Evolutionary conservation across 768 basidiomycete species (phyloP).

Genomic region (Calocybe cyanea): DNA sequence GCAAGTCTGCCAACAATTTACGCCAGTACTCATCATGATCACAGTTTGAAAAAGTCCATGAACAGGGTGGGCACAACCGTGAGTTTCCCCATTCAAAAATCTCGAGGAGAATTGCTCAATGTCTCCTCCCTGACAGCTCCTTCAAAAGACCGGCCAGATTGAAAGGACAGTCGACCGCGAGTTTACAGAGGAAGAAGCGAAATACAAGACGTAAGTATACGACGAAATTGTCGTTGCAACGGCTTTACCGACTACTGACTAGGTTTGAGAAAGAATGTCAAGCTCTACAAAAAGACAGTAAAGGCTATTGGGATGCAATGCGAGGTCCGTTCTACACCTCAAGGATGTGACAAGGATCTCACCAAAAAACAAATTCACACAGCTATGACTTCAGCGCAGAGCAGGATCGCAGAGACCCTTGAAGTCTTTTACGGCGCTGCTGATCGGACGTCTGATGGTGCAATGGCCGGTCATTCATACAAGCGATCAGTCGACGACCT

Average conservation of each 20-base stretch:
- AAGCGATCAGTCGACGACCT: slow-evolving; percentile 93
- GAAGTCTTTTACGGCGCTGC: slow-evolving; percentile 88
- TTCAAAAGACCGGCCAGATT: slow-evolving; percentile 98
- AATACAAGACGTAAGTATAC: slow-evolving; percentile 75
- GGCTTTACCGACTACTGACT: slow-evolving; percentile 7
- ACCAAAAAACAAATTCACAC: neutral
- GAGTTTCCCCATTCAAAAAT: slow-evolving; percentile 23
- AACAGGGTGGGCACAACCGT: slow-evolving; percentile 91
- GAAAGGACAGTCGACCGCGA: slow-evolving; percentile 94
- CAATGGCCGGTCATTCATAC: slow-evolving; percentile 97
- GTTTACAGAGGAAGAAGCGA: slow-evolving; percentile 88
- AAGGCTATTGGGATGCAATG: slow-evolving; percentile 93
- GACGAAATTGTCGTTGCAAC: slow-evolving; percentile 1
- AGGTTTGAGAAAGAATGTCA: slow-evolving; percentile 98
- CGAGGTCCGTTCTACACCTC: slow-evolving; percentile 51
- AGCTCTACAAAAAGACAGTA: slow-evolving; percentile 91
- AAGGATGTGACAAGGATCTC: neutral
- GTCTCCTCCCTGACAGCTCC: slow-evolving; percentile 70
- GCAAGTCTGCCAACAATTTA: neutral
- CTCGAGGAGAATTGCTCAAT: slow-evolving; percentile 11
- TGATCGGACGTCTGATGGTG: slow-evolving; percentile 82
- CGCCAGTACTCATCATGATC: slow-evolving; percentile 4
- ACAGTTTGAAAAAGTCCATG: slow-evolving; percentile 89
- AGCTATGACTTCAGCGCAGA: slow-evolving; percentile 96
- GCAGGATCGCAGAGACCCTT: slow-evolving; percentile 89